phyloP scores from a whole-genome alignment of 345 rosid genomes.

The Noccaea caerulescens region DNA sequence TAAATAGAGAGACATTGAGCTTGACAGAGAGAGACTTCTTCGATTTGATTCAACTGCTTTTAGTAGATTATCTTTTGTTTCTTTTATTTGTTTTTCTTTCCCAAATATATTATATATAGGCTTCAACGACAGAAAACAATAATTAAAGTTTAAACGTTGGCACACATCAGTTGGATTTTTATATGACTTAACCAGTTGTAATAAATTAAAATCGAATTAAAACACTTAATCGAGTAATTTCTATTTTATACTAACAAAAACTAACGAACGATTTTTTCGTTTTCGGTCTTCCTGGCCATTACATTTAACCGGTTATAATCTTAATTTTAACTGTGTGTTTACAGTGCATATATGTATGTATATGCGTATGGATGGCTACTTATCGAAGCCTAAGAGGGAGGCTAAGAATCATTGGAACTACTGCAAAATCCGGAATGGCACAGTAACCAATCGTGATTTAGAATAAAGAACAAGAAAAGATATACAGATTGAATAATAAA shows the following conservation, averaged over 20 bases:
- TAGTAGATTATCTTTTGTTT: constrained; percentile 36
- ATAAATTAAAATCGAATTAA: background rate
- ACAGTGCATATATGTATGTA: constrained; percentile 3
- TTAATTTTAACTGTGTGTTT: constrained; percentile 14
- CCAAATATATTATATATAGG: constrained; percentile 22
- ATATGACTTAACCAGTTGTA: background rate
- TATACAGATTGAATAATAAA: background rate
- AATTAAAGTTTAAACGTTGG: constrained; percentile 6
- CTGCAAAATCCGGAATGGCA: constrained; percentile 44
- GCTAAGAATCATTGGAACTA: constrained; percentile 43
- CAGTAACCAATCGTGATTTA: constrained; percentile 35
- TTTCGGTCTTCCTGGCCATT: background rate
- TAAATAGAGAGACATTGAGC: constrained; percentile 43
- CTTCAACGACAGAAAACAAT: background rate
- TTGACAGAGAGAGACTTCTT: constrained; percentile 41
- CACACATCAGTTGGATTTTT: constrained; percentile 22
- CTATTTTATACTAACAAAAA: too few species aligned
- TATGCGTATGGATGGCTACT: constrained; percentile 25
- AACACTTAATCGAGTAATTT: constrained; percentile 21
- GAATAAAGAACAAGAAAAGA: constrained; percentile 12
- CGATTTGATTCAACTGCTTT: constrained; percentile 44
- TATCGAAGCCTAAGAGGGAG: constrained; percentile 32
- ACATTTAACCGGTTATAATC: background rate
- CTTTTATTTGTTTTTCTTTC: constrained; percentile 11
- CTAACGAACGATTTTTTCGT: too few species aligned